Conservation (phyloP, 768 basidiomycete species). For the Panus rudis region DNA sequence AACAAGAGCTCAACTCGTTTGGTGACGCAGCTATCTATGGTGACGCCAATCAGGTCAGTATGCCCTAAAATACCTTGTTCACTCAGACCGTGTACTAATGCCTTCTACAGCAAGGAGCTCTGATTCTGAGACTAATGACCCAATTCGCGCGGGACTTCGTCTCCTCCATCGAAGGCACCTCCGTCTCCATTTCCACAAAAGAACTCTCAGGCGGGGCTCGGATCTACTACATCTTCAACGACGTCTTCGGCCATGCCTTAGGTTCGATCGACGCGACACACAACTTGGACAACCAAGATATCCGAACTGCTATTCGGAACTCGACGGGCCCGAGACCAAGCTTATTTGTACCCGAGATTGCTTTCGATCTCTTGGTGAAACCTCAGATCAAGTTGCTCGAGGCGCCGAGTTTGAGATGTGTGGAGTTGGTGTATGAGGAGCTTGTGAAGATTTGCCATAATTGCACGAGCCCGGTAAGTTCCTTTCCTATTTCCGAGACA, state of each 20-base stretch:
- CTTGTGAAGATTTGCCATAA: slow-evolving; percentile 99
- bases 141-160: slow-evolving; percentile 97
- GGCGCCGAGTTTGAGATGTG: slow-evolving; percentile 89
- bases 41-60: slow-evolving; percentile 71
- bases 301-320: slow-evolving; percentile 96
- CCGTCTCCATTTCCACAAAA: slow-evolving; percentile 93
- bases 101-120: slow-evolving; percentile 61
- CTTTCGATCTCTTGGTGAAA: slow-evolving; percentile 94
- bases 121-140: slow-evolving; percentile 95
- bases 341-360: slow-evolving; percentile 93
- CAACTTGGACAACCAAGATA: slow-evolving; percentile 90
- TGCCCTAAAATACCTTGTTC: too few species aligned
- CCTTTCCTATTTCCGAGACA: neutral
- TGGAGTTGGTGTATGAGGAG: slow-evolving; percentile 98
- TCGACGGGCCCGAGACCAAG: slow-evolving; percentile 96
- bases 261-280: slow-evolving; percentile 84
- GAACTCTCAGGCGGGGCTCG: slow-evolving; percentile 96
- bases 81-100: slow-evolving; percentile 2
- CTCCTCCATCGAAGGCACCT: slow-evolving; percentile 95
- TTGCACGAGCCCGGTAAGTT: slow-evolving; percentile 78
- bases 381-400: slow-evolving; percentile 97
- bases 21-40: slow-evolving; percentile 91
- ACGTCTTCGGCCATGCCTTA: slow-evolving; percentile 91
- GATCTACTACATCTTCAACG: slow-evolving; percentile 99
- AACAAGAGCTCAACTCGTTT: slow-evolving; percentile 95